phyloP scores from a whole-genome alignment of 2,329 filamentous ascomycete genomes.

The Aotearoamyces nothofagi region DNA sequence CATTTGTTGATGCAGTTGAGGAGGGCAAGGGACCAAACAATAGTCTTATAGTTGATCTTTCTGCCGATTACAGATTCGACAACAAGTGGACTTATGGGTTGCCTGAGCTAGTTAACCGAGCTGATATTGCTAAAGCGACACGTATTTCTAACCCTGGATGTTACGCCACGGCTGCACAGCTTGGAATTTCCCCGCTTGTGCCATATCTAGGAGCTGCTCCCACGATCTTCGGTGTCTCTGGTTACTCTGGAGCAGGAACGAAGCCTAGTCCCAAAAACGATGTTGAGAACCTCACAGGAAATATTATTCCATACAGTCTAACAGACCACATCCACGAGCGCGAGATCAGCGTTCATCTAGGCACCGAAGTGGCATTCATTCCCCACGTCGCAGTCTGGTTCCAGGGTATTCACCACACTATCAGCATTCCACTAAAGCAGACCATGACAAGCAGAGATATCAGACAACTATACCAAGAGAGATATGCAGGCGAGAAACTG shows the following conservation, averaged over 20 bases:
- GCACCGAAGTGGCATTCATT: constrained; percentile 63
- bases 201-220: constrained; percentile 63
- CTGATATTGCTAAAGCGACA: constrained; percentile 60
- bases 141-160: constrained; percentile 90
- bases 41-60: constrained; percentile 80
- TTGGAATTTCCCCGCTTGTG: constrained; percentile 73
- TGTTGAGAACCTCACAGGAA: constrained; percentile 65
- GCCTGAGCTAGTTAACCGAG: constrained; percentile 68
- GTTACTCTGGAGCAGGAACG: constrained; percentile 88
- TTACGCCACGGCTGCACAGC: constrained; percentile 85
- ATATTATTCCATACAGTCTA: constrained; percentile 80
- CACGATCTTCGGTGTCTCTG: constrained; percentile 78
- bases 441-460: constrained; percentile 85
- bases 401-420: constrained; percentile 84
- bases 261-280: constrained; percentile 94
- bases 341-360: constrained; percentile 72
- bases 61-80: constrained; percentile 93
- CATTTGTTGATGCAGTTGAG: constrained; percentile 80
- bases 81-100: constrained; percentile 77
- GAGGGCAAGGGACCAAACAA: constrained; percentile 43
- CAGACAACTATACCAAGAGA: constrained; percentile 86
- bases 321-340: constrained; percentile 92
- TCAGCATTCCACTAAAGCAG: constrained; percentile 76
- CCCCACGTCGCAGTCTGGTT: constrained; percentile 97
- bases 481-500: constrained; percentile 89